Evolutionary conservation across 306 rosid genomes (phyloP).

Genomic region (Cucumis hystrix): DNA sequence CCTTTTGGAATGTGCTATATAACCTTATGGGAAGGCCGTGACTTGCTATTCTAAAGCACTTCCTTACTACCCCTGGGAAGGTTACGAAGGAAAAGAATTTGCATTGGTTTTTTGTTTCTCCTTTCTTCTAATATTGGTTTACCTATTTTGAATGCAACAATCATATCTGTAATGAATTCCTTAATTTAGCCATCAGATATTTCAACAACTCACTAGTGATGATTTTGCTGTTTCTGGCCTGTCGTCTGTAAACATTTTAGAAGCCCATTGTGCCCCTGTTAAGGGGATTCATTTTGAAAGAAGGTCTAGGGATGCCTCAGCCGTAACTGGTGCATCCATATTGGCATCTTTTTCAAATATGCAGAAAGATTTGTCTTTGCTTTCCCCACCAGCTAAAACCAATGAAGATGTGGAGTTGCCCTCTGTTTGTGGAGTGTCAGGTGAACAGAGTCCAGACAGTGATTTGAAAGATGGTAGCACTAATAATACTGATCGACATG

Average conservation of each 20-base stretch:
- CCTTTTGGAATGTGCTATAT: conserved; percentile 35
- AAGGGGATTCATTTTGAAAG: conserved; percentile 61
- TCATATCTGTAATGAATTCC: conserved; percentile 14
- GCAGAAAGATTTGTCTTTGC: conserved; percentile 46
- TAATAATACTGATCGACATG: conserved; percentile 26
- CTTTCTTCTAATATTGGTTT: background rate
- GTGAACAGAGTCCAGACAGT: conserved; percentile 31
- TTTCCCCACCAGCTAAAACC: conserved; percentile 49
- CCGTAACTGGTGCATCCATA: conserved; percentile 86
- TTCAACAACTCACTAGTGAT: conserved; percentile 52
- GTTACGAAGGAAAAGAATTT: background rate
- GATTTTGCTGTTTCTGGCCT: conserved; percentile 37
- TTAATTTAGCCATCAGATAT: conserved; percentile 51
- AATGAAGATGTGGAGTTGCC: conserved; percentile 37
- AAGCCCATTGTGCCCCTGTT: conserved; percentile 61
- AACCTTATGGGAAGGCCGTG: background rate
- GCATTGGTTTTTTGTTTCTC: background rate
- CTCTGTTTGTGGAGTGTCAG: conserved; percentile 30
- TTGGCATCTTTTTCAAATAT: conserved; percentile 68
- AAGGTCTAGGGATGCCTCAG: conserved; percentile 77
- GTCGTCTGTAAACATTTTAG: conserved; percentile 63
- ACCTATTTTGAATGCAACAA: background rate
- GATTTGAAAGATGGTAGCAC: conserved; percentile 40
- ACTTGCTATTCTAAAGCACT: background rate
- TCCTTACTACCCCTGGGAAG: background rate